Conservation (phyloP, 2,329 filamentous ascomycete genomes). For the Stenocarpella maydis region DNA sequence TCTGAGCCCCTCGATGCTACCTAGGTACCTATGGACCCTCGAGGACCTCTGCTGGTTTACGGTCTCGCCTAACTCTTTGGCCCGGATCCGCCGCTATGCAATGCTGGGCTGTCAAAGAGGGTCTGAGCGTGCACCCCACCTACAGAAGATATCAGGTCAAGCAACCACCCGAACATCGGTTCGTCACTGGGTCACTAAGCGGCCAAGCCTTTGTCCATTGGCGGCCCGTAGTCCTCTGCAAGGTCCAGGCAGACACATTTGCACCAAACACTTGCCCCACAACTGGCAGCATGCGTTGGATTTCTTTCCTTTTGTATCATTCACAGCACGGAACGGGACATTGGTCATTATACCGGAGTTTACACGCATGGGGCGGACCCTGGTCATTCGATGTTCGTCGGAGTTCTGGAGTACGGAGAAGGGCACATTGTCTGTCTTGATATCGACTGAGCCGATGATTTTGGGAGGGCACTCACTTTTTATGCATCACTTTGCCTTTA, state of each 20-base stretch:
- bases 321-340: background rate
- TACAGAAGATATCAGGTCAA: background rate
- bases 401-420: constrained; percentile 31
- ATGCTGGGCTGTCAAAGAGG: background rate
- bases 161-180: background rate
- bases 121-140: background rate
- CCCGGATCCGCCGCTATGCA: background rate
- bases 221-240: background rate
- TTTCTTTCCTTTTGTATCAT: constrained; percentile 1
- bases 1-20: background rate
- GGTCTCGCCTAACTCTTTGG: background rate
- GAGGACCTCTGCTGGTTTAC: background rate
- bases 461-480: constrained; percentile 10
- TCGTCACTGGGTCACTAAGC: background rate
- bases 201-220: background rate
- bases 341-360: constrained; percentile 21
- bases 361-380: background rate
- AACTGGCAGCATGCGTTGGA: constrained; percentile 10
- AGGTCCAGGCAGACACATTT: background rate
- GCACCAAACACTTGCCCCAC: background rate
- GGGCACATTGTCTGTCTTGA: constrained; percentile 13
- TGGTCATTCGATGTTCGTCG: constrained; percentile 7
- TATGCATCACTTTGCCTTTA: constrained; percentile 9
- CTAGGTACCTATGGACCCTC: background rate
- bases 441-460: constrained; percentile 5